phyloP scores from a whole-genome alignment of 345 rosid genomes.

The Salix exigua region DNA sequence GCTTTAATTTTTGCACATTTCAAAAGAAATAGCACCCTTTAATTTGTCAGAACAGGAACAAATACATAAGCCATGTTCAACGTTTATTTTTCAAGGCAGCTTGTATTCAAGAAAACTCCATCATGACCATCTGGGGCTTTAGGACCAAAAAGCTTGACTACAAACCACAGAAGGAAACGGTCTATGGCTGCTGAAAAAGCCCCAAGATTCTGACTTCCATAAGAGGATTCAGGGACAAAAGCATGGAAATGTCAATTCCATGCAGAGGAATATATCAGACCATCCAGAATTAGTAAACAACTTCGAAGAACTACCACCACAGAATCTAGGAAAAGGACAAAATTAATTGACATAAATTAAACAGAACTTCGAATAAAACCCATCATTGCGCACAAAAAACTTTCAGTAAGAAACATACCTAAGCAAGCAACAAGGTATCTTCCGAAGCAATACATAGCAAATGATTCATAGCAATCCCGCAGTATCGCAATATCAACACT shows the following conservation, averaged over 20 bases:
- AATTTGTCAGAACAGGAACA: not conserved
- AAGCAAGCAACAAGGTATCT: conserved; percentile 97
- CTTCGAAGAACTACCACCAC: not conserved
- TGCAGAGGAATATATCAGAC: not conserved
- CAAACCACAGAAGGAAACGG: not conserved
- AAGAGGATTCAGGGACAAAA: not conserved
- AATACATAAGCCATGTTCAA: not conserved
- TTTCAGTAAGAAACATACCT: conserved; percentile 49
- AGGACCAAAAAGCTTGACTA: not conserved
- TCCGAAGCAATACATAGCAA: conserved; percentile 99
- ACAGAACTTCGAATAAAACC: not conserved
- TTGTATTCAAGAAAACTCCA: not conserved
- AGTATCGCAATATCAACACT: conserved; percentile 87
- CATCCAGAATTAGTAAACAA: not conserved
- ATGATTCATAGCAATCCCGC: conserved; percentile 97
- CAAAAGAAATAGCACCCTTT: not conserved
- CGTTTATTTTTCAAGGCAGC: not conserved
- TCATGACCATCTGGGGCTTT: not conserved
- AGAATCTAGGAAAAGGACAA: not conserved
- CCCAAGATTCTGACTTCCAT: not conserved
- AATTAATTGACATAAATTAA: not conserved
- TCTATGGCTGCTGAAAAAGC: not conserved
- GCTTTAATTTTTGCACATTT: not conserved
- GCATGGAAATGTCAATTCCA: not conserved
- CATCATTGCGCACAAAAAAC: not conserved